A percentile compares a stretch with the other conserved stretches of the same genome.
phyloP scores from a whole-genome alignment of 2,329 filamentous ascomycete species.

The Diaporthe batatas region DNA sequence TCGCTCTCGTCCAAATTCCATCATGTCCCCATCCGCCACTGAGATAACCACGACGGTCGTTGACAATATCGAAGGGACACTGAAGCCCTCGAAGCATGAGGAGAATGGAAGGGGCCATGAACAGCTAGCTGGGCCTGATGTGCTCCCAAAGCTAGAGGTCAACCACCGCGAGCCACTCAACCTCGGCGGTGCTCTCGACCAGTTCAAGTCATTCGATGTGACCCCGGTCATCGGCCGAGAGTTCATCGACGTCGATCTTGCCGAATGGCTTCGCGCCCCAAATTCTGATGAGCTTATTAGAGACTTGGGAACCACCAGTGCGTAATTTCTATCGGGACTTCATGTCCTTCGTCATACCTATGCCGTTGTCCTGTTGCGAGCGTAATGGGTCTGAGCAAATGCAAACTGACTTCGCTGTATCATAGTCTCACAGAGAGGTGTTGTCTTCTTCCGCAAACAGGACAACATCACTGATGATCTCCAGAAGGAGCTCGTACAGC shows the following conservation, averaged over 20 bases:
- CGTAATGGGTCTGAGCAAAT: neutral
- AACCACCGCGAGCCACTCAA: conserved; percentile 32
- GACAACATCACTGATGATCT: conserved; percentile 71
- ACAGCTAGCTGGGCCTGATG: neutral
- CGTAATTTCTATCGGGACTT: conserved; percentile 20
- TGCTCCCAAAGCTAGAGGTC: neutral
- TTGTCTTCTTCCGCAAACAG: conserved; percentile 78
- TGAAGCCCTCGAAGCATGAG: neutral
- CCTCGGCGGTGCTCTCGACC: conserved; percentile 44
- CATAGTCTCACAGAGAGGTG: conserved; percentile 75
- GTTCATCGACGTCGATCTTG: conserved; percentile 59
- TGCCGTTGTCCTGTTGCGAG: too few species aligned
- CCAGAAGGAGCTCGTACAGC: conserved; percentile 75
- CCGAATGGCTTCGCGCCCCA: conserved; percentile 65
- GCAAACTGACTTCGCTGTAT: neutral
- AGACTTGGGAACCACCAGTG: conserved; percentile 73
- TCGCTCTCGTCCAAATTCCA: neutral
- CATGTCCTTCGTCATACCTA: neutral
- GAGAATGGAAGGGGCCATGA: neutral
- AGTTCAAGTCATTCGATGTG: conserved; percentile 50
- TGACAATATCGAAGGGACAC: neutral
- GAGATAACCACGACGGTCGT: neutral
- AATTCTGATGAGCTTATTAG: conserved; percentile 69
- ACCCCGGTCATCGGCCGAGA: conserved; percentile 53
- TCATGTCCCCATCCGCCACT: conserved; percentile 3